A percentile compares a stretch with the other conserved stretches of the same genome.
Conservation (phyloP, 169 alveolate species). For the Eimeria praecox region DNA sequence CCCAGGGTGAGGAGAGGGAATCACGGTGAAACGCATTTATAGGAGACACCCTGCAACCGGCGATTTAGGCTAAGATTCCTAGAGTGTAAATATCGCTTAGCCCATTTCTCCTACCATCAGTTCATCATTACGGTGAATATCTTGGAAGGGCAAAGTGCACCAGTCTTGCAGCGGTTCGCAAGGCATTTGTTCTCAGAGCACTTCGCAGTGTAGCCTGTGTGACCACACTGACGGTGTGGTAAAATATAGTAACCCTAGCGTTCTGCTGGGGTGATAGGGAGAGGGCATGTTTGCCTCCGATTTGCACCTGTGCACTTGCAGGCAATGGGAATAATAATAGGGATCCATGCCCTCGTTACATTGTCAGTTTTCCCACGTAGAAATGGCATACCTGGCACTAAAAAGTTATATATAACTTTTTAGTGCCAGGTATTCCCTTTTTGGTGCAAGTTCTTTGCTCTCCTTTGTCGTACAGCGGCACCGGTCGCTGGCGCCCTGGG, state of each 20-base stretch:
- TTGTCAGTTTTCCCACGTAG: neutral
- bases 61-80: neutral
- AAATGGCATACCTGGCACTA: neutral
- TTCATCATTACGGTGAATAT: neutral
- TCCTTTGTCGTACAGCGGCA: neutral
- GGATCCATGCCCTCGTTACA: neutral
- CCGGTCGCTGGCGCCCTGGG: neutral
- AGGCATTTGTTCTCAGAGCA: neutral
- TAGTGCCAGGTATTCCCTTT: neutral
- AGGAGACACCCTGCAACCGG: neutral
- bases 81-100: neutral
- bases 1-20: no score
- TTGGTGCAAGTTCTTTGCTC: neutral
- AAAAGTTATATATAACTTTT: neutral
- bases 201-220: neutral
- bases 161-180: neutral
- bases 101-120: neutral
- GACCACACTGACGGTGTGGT: neutral
- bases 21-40: no score
- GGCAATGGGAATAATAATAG: neutral
- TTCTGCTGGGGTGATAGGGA: neutral
- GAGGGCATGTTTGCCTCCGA: neutral
- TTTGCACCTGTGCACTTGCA: neutral
- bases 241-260: neutral
- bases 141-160: neutral